A percentile compares a stretch with the other conserved stretches of the same genome.
These are phyloP conservation scores for Puccinia horiana DNA, from an alignment of 1,284 basidiomycete genomes.

Conservation along the genomic window DNA sequence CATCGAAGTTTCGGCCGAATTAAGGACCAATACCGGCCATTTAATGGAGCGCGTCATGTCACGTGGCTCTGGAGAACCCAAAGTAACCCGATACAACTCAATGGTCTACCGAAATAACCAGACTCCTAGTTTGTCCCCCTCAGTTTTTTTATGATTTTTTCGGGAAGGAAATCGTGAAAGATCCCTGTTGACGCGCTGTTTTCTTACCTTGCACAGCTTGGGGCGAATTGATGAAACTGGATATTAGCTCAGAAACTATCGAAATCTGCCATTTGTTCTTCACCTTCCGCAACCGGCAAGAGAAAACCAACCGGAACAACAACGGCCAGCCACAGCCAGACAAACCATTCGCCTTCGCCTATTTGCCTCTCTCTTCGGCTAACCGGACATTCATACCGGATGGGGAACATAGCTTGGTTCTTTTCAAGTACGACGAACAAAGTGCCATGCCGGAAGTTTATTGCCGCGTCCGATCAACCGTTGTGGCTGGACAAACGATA, in stretches of 20 bases:
- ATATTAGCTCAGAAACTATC: slow-evolving; percentile 69
- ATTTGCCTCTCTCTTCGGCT: slow-evolving; percentile 80
- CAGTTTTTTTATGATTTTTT: not conserved
- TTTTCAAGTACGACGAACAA: slow-evolving; percentile 68
- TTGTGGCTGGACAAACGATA: slow-evolving; percentile 32
- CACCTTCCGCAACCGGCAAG: slow-evolving; percentile 76
- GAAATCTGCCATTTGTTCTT: slow-evolving; percentile 90
- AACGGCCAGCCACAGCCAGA: slow-evolving; percentile 63
- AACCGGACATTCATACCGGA: slow-evolving; percentile 81
- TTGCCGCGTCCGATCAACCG: slow-evolving; percentile 60
- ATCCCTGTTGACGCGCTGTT: not conserved
- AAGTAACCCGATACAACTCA: slow-evolving; percentile 78
- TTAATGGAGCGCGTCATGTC: slow-evolving; percentile 74
- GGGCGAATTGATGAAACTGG: slow-evolving; percentile 88
- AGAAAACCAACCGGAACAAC: slow-evolving; percentile 57
- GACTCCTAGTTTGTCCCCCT: slow-evolving; percentile 52
- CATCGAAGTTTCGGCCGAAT: slow-evolving; percentile 85
- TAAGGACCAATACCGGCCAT: slow-evolving; percentile 75
- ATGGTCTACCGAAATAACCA: slow-evolving; percentile 74
- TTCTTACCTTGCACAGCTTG: slow-evolving; percentile 70
- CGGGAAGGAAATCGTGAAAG: not conserved
- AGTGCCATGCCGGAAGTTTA: slow-evolving; percentile 61
- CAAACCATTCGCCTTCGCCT: slow-evolving; percentile 86
- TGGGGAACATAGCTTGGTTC: slow-evolving; percentile 78
- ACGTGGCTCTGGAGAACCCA: slow-evolving; percentile 80